Evolutionary conservation across 192 early-diverging fungal genomes (phyloP), one percentile per base, ranked within the genome.

Genomic region (Oehlia diaphana): DNA sequence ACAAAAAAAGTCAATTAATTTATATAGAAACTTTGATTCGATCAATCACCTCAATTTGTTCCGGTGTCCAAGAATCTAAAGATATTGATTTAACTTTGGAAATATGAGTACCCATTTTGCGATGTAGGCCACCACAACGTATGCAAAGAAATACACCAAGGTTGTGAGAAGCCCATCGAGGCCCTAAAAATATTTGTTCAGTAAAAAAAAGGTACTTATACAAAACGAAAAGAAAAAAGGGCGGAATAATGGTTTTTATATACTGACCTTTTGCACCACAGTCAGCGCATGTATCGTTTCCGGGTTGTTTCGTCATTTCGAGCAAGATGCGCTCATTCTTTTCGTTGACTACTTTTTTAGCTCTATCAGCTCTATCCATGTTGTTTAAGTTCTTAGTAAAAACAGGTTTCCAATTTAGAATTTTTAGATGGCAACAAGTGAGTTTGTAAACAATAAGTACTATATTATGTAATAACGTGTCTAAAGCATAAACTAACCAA

Each of bases 81-180:
- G 88, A 91, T 44, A 95, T 89, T 8, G 94, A 96, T 84, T 97
- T 97, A 71, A 99, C 95, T 81, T 93, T 94, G 39, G 94, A 92
- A 42, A 99, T 94, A 67, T 96, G 95, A 0, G 95, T 97, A 50
- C 96, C 95, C 80, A 97, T 87, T 80, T 91, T 93, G 44, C 94
- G 84, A 76, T 95, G 94, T 47, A 94, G 81, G 49, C 93, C 90
- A 65, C 87, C 92, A 84, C 97, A 99, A 6, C 96, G 89, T 37
- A 98, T 97, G 86, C 97, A 99, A 50, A 99, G 82, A 80, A 99
- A 97, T 58, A 96, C 87, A 6, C 96, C 96, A 53, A 98, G 82
- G 82, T 95, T 96, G 92, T 93, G 94, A 3, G 95, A 96, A 42
- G 94, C 91, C 94, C 94, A 95, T 64, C 92, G 92, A 23, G 94